Base-by-base conservation (phyloP, 75 land plant genomes). In the Selaginella moellendorffii region DNA sequence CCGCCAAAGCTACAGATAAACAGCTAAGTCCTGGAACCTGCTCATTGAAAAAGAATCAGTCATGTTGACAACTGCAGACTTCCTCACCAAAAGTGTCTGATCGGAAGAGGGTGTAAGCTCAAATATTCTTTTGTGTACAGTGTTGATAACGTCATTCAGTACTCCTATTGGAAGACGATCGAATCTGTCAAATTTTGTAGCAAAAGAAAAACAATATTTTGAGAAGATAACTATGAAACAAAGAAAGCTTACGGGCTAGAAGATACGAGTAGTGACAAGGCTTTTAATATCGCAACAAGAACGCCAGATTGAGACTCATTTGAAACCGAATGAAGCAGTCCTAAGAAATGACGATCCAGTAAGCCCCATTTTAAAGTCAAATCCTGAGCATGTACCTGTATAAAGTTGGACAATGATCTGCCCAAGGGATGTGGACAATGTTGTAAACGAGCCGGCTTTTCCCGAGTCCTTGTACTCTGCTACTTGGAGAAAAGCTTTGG, bases 391-490 rank as follows among this genome's bases (percentile, higher is more conserved):
- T 24, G 29, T 26, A 92, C 99, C 99, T 66, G 73, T 67, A 72
- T 90, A 90, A 22, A 95, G 82, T 71, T 95, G 99, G 78, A 90
- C 62, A 22, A 95, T 69, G 24, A 84, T 82, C 65, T 86, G 85
- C 2, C 99, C 99, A 69, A 90, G 74, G 1, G 97, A 84, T 53
- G 74, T 75, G 2, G 99, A 95, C 63, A 95, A 82, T 52, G 99
- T 75, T 24, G 83, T 86, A 67, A 89, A 95, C 60, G 99, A 82
- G 21, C 86, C 84, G 68, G 67, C 66, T 75, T 74, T 84, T 30
- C 79, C 20, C 46, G 80, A 25, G 31, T 86, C 92, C 65, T 72
- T 91, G 71, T 73, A 84, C 65, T 95, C 99, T 62, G 99, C 96
- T 53, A 95, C 84, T 80, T 90, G 97, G 24, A 83, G 70, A 46